phyloP scores from a whole-genome alignment of 768 basidiomycete species.

The Psilocybe subaeruginosa region DNA sequence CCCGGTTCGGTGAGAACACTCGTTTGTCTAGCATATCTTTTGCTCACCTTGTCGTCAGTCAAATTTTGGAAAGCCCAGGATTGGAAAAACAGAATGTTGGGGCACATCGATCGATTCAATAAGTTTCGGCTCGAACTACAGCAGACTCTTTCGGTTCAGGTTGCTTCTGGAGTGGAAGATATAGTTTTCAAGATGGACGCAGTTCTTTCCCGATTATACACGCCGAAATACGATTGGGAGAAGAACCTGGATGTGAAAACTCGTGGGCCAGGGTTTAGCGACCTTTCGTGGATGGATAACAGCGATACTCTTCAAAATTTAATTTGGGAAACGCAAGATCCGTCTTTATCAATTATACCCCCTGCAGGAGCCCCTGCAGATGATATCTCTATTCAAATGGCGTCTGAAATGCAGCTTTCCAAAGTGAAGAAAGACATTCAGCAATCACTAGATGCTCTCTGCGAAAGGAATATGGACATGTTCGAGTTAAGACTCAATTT shows the following conservation, averaged over 20 bases:
- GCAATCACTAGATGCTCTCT: slow-evolving; percentile 9
- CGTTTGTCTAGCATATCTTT: neutral
- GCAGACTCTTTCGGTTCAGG: slow-evolving; percentile 16
- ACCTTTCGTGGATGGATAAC: slow-evolving; percentile 16
- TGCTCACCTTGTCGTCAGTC: slow-evolving; percentile 1
- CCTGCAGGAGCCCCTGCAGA: neutral
- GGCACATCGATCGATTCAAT: slow-evolving; percentile 17
- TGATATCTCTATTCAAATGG: neutral
- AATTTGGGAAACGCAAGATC: slow-evolving; percentile 14
- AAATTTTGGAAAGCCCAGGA: slow-evolving; percentile 25
- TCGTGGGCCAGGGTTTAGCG: slow-evolving; percentile 6
- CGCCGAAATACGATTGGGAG: slow-evolving; percentile 22
- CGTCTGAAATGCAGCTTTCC: neutral
- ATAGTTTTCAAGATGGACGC: slow-evolving; percentile 18
- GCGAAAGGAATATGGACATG: slow-evolving; percentile 11
- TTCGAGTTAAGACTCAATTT: slow-evolving; percentile 20
- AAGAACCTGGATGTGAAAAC: slow-evolving; percentile 12
- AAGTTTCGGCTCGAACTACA: slow-evolving; percentile 14
- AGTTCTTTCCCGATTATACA: slow-evolving; percentile 17
- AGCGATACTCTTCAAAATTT: slow-evolving; percentile 12
- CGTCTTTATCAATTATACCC: neutral
- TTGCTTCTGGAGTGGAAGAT: slow-evolving; percentile 15
- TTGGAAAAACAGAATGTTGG: slow-evolving; percentile 23
- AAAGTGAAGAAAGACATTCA: slow-evolving; percentile 9
- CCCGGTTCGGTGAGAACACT: slow-evolving; percentile 18